Evolutionary conservation across 106 monocot species (phyloP), one percentile per base, ranked within the genome.

Genomic region (Chionographis japonica): DNA sequence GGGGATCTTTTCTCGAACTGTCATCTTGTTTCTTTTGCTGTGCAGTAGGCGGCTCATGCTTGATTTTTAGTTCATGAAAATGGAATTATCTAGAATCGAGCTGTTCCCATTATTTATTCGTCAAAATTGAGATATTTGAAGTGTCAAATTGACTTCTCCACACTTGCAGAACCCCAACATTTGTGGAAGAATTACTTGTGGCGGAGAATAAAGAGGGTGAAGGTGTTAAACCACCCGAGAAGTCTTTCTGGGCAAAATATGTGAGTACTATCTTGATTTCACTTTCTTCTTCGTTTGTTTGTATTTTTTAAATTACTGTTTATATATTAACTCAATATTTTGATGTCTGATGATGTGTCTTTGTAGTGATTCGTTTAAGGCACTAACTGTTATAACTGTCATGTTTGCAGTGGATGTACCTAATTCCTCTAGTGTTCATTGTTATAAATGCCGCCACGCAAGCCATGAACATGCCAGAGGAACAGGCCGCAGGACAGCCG

Each of bases 181-280:
- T 98, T 87, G 69, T 74, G 12, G 97, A 98, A 76, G 86, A 92
- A 73, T 46, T 87, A 56, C 63, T 89, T 56, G 78, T 75, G n/a
- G 76, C 58, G 52, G 86, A 92, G 59, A 79, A 60, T 65, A 76
- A 51, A 72, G 85, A 83, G 60, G 86, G 78, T 38, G 92, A 92
- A 76, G 89, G 77, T 66, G 75, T 97, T 12, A 85, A 78, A 70
- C 84, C 89, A 63, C 86, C 84, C 59, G 97, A 92, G 58, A 98
- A 85, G 56, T 89, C 92, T 18, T 92, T 98, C 73, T 98, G 89
- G 97, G 89, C 97, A 62, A 98, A 92, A 98, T 98, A 98, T 73
- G 97, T 92, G 51, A 86, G 95, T 73, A 40, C 9, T 46, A 46
- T 46, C 8, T 46, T 5, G 9, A 37, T 60, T 55, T 54, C 18